Percentiles rank a stretch among this genome's conserved stretches.
Evolutionary conservation across 352 stramenopile genomes (phyloP).

Genomic region (Phytophthora tentaculata): DNA sequence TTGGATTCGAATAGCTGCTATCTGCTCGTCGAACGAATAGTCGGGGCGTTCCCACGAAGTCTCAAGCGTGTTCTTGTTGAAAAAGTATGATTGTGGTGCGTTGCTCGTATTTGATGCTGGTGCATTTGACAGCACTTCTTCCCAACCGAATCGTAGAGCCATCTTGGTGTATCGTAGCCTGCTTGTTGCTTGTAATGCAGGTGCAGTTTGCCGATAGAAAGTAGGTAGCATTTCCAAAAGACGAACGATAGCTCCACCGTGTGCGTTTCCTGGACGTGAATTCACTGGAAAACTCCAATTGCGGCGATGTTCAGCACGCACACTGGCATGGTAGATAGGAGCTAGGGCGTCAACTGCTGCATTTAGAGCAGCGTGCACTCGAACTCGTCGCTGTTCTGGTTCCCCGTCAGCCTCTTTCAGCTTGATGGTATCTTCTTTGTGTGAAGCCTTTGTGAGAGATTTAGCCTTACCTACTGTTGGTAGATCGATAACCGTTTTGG

Average conservation of each 20-base stretch:
- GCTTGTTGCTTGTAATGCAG: slow-evolving; percentile 14
- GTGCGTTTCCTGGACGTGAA: slow-evolving; percentile 55
- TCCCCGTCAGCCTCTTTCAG: background rate
- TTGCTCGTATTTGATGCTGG: background rate
- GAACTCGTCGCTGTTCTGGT: slow-evolving; percentile 13
- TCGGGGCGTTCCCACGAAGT: slow-evolving; percentile 63
- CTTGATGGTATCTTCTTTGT: slow-evolving; percentile 17
- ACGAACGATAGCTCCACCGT: slow-evolving; percentile 51
- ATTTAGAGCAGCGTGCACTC: slow-evolving; percentile 22
- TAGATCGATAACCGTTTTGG: slow-evolving; percentile 10
- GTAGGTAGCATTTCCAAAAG: slow-evolving; percentile 46
- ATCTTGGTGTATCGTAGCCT: slow-evolving; percentile 57
- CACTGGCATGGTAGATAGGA: slow-evolving; percentile 59
- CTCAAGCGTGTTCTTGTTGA: slow-evolving; percentile 46
- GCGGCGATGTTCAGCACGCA: slow-evolving; percentile 51
- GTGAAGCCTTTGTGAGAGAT: slow-evolving; percentile 13
- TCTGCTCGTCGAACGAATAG: slow-evolving; percentile 76
- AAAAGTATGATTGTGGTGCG: slow-evolving; percentile 47
- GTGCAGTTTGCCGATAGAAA: slow-evolving; percentile 39
- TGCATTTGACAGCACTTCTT: slow-evolving; percentile 30
- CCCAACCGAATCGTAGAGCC: slow-evolving; percentile 75
- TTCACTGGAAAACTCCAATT: slow-evolving; percentile 59
- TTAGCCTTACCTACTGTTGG: slow-evolving; percentile 1
- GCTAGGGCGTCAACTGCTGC: slow-evolving; percentile 29
- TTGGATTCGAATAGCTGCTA: slow-evolving; percentile 70